phyloP scores from a whole-genome alignment of 805 yeast species.

The Monosporozyma unispora region DNA sequence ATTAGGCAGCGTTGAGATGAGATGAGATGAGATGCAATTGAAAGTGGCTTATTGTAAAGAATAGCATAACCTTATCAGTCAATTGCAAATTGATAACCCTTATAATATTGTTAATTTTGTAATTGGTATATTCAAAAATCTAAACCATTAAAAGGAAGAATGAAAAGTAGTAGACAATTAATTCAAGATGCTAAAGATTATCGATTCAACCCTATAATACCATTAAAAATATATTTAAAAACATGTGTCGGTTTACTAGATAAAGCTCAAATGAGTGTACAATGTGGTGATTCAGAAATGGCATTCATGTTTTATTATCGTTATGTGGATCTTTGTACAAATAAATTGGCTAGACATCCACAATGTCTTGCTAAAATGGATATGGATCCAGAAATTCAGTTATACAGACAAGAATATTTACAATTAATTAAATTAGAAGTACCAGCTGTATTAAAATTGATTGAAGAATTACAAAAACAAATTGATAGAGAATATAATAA shows the following conservation, averaged over 20 bases:
- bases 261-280: constrained; percentile 33
- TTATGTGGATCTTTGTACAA: constrained; percentile 41
- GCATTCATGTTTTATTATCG: constrained; percentile 51
- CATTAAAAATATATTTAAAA: constrained; percentile 47
- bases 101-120: too few species aligned
- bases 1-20: background rate
- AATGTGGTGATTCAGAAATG: constrained; percentile 36
- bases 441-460: constrained; percentile 24
- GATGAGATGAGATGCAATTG: background rate
- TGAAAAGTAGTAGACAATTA: constrained; percentile 11
- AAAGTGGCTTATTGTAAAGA: background rate
- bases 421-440: constrained; percentile 27
- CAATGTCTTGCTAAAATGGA: background rate
- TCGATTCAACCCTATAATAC: constrained; percentile 42
- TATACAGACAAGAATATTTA: constrained; percentile 18
- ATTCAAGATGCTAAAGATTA: constrained; percentile 43
- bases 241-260: constrained; percentile 39
- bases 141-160: background rate
- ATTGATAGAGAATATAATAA: constrained; percentile 17
- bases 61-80: background rate
- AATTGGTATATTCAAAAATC: too few species aligned
- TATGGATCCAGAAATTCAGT: constrained; percentile 2
- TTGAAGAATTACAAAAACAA: constrained; percentile 21
- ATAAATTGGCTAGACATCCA: constrained; percentile 25
- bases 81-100: background rate